Evolutionary conservation across 371 early-diverging fungal genomes (phyloP).

Genomic region (Coemansia sp.): DNA sequence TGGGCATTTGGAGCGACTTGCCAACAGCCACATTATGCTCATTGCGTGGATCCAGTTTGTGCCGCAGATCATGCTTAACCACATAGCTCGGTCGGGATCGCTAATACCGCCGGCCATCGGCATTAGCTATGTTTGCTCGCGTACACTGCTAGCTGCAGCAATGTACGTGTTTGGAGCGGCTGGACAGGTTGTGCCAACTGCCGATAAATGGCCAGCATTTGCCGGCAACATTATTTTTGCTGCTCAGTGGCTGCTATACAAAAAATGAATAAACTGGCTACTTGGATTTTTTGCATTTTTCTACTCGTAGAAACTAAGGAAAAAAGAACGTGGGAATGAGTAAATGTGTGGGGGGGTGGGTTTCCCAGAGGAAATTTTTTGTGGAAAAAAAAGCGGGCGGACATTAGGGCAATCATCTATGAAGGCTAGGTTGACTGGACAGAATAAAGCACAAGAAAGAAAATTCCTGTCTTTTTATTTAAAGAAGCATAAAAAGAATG

Average conservation of each 20-base stretch:
- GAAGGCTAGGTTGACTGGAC: too few species aligned
- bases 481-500: too few species aligned
- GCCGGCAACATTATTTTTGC: not conserved
- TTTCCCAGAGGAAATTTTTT: too few species aligned
- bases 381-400: too few species aligned
- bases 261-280: not conserved
- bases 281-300: not conserved
- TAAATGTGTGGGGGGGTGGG: too few species aligned
- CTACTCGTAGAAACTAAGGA: not conserved
- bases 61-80: conserved; percentile 6
- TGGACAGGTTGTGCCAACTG: not conserved
- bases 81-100: not conserved
- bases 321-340: too few species aligned
- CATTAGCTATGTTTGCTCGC: not conserved
- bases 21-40: not conserved
- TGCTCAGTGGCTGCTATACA: not conserved
- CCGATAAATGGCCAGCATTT: not conserved
- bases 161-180: conserved; percentile 3
- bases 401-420: too few species aligned
- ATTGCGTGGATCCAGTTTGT: not conserved
- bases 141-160: not conserved
- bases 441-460: too few species aligned
- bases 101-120: not conserved
- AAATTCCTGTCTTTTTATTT: too few species aligned
- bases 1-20: not conserved